These are phyloP conservation scores for Sporisorium reilianum DNA, from an alignment of 1,284 basidiomycete genomes.

Conservation along the genomic window DNA sequence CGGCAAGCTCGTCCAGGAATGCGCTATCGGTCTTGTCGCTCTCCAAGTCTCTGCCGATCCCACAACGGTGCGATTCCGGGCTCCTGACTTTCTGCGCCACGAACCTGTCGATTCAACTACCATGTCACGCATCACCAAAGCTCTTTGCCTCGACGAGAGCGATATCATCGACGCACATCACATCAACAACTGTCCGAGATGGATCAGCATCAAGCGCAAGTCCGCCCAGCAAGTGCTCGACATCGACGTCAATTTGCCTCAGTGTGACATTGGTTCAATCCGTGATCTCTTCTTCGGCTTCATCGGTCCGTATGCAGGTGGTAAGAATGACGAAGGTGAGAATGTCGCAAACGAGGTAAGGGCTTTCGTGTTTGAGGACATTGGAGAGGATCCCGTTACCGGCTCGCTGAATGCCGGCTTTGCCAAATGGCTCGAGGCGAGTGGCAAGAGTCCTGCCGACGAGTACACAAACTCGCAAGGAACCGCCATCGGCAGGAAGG, in stretches of 20 bases:
- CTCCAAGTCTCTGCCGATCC: constrained; percentile 27
- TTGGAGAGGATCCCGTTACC: constrained; percentile 60
- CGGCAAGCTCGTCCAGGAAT: constrained; percentile 53
- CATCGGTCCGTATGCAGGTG: constrained; percentile 47
- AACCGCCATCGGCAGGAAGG: constrained; percentile 42
- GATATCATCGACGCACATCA: constrained; percentile 43
- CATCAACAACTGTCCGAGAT: constrained; percentile 62
- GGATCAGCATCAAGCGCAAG: constrained; percentile 52
- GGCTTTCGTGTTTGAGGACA: constrained; percentile 41
- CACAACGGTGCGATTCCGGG: constrained; percentile 33
- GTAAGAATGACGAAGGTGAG: constrained; percentile 25
- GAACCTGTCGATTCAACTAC: constrained; percentile 37
- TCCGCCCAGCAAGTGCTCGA: constrained; percentile 48
- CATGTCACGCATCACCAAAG: constrained; percentile 23
- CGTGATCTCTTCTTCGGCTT: constrained; percentile 49
- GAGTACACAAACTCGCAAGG: constrained; percentile 52
- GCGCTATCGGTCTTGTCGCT: constrained; percentile 50
- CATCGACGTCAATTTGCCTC: constrained; percentile 24
- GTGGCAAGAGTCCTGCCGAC: constrained; percentile 27
- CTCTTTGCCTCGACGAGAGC: constrained; percentile 25
- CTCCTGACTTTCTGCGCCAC: constrained; percentile 44
- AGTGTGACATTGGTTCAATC: constrained; percentile 16
- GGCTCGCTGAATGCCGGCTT: constrained; percentile 62
- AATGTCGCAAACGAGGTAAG: constrained; percentile 46
- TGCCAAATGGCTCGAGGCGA: constrained; percentile 50